phyloP scores from a whole-genome alignment of 306 rosid genomes.

The Psophocarpus tetragonolobus region DNA sequence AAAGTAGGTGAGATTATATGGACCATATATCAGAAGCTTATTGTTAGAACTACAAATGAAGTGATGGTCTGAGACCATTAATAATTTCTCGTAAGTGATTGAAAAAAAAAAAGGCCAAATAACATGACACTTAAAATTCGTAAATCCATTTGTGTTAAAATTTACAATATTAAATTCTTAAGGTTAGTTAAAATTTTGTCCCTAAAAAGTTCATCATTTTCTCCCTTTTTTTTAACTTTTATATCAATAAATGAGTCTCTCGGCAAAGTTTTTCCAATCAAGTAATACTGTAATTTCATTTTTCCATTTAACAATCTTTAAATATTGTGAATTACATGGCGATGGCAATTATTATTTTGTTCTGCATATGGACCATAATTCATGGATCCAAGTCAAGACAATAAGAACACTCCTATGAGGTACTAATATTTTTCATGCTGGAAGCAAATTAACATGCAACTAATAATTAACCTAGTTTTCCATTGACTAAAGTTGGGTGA shows the following conservation, averaged over 20 bases:
- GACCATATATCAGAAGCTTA: too few species aligned
- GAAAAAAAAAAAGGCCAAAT: neutral
- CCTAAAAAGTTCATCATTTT: too few species aligned
- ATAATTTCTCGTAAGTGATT: neutral
- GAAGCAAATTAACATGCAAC: constrained; percentile 17
- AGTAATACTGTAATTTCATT: neutral
- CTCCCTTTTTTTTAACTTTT: too few species aligned
- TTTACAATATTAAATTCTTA: neutral
- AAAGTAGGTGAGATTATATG: too few species aligned
- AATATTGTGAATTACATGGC: neutral
- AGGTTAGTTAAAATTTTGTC: too few species aligned
- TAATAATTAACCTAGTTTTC: neutral
- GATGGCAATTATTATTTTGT: neutral
- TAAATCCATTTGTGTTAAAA: neutral
- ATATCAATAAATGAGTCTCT: neutral
- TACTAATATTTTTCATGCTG: constrained; percentile 10
- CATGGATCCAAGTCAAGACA: neutral
- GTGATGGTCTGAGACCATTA: too few species aligned
- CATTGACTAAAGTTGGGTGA: constrained; percentile 2
- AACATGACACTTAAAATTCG: neutral
- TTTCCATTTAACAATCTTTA: neutral
- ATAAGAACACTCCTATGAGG: neutral
- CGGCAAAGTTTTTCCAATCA: too few species aligned
- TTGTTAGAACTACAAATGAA: too few species aligned
- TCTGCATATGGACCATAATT: constrained; percentile 34